Base-by-base conservation (phyloP, 2,329 filamentous ascomycete genomes). In the Fusarium palustre region DNA sequence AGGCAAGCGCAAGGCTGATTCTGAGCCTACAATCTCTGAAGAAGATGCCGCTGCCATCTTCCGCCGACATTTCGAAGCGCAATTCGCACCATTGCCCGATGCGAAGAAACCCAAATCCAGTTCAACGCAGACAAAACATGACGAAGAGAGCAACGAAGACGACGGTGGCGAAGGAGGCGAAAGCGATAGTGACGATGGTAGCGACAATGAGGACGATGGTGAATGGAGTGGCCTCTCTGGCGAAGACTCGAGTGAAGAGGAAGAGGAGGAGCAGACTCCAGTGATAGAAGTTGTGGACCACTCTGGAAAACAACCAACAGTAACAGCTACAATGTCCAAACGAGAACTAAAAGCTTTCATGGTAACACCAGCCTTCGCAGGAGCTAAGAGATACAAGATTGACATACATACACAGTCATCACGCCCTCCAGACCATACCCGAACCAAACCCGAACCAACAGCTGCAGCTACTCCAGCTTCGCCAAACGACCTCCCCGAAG, bases 1-100 rank as follows among this genome's bases (percentile, higher is more conserved):
- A 24, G 83, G 85, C 39, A 87, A 87, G 74, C 82, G 85, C 64
- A 87, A 86, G 70, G 75, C 79, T 28, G 64, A 48, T 8, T 59
- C 75, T 15, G 73, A 72, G 34, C 72, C 76, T 6, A 60, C 74
- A 3, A 55, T 78, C 25, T 80, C 77, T 2, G 78, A 81, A 41
- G 82, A 87, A 68, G 86, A 90, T 61, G 85, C 91, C 15, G 89
- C 92, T 72, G 92, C 91, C 58, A 86, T 94, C 60, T 92, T 99
- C 75, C 89, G 90, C 60, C 88, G 88, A 72, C 91, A 95, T 77
- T 98, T 98, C 76, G 96, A 97, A 80, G 88, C 92, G 30, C 90
- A 92, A 76, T 98, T 97, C 82, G 88, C 89, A 76, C 93, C 95
- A 11, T 79, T 97, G 39, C 84, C 84, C 41, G 62, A 65, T 47